Evolutionary conservation across 768 basidiomycete species (phyloP).

Genomic region (Boletus vinaceobasis): DNA sequence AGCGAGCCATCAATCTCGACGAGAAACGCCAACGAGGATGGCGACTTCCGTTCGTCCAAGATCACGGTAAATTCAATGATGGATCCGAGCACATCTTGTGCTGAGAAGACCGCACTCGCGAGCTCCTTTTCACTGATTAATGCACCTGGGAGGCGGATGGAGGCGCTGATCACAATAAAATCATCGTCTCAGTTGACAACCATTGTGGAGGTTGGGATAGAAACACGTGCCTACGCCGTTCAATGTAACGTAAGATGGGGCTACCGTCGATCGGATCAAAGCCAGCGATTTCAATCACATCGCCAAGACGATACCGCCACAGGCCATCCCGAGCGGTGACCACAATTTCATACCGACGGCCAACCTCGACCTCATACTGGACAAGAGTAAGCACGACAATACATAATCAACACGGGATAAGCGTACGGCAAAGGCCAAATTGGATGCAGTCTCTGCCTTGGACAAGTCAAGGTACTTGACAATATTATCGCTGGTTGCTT

Average conservation of each 20-base stretch:
- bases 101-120: constrained; percentile 9
- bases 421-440: constrained; percentile 12
- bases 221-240: constrained; percentile 15
- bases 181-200: background rate
- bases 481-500: constrained; percentile 12
- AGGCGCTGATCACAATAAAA: constrained; percentile 1
- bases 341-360: constrained; percentile 17
- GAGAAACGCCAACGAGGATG: constrained; percentile 2
- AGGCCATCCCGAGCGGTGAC: constrained; percentile 19
- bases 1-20: constrained; percentile 13
- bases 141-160: background rate
- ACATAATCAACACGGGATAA: background rate
- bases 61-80: constrained; percentile 17
- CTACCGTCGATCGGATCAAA: constrained; percentile 18
- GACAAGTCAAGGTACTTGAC: constrained; percentile 19
- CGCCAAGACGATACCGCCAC: constrained; percentile 26
- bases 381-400: background rate
- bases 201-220: background rate
- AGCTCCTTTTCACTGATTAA: constrained; percentile 14
- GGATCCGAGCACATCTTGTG: constrained; percentile 9
- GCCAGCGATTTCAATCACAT: constrained; percentile 16
- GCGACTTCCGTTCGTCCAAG: constrained; percentile 10
- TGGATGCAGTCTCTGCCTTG: constrained; percentile 10
- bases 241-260: constrained; percentile 19
- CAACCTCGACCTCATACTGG: constrained; percentile 16